Evolutionary conservation across 768 basidiomycete genomes (phyloP).

Genomic region (Hygrophorus pudorinus): DNA sequence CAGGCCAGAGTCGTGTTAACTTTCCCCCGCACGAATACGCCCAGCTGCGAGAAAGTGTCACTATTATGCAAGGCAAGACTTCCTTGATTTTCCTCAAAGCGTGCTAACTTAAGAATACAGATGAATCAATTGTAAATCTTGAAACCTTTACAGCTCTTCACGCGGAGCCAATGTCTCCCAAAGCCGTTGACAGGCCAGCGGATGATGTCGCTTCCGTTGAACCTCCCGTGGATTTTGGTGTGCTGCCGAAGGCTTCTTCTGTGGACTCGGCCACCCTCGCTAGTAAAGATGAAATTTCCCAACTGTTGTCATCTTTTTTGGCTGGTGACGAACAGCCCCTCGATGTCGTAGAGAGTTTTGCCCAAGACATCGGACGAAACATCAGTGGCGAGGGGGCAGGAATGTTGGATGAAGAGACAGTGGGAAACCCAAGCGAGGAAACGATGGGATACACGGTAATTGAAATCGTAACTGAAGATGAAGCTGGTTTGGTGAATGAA

Average conservation of each 20-base stretch:
- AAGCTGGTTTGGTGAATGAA: slow-evolving; percentile 10
- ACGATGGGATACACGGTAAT: slow-evolving; percentile 5
- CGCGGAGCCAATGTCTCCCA: too few species aligned
- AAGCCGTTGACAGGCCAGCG: too few species aligned
- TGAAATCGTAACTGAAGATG: neutral
- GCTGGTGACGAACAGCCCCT: neutral
- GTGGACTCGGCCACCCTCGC: neutral
- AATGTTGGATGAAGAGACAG: neutral
- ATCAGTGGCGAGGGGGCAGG: neutral
- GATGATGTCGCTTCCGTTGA: neutral
- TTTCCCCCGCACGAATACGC: too few species aligned
- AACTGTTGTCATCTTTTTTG: neutral
- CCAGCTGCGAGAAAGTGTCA: too few species aligned
- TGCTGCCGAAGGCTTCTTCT: slow-evolving; percentile 2
- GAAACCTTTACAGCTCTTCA: too few species aligned
- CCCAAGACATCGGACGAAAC: too few species aligned
- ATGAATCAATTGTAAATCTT: too few species aligned
- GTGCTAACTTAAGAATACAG: too few species aligned
- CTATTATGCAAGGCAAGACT: too few species aligned
- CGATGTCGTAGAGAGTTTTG: too few species aligned
- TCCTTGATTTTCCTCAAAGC: too few species aligned
- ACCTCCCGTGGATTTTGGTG: neutral
- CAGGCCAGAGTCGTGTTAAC: too few species aligned
- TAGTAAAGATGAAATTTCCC: neutral
- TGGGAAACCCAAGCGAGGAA: neutral